Evolutionary conservation across 306 rosid species (phyloP), one percentile per base, ranked within the genome.

Genomic region (Glycine tomentella): DNA sequence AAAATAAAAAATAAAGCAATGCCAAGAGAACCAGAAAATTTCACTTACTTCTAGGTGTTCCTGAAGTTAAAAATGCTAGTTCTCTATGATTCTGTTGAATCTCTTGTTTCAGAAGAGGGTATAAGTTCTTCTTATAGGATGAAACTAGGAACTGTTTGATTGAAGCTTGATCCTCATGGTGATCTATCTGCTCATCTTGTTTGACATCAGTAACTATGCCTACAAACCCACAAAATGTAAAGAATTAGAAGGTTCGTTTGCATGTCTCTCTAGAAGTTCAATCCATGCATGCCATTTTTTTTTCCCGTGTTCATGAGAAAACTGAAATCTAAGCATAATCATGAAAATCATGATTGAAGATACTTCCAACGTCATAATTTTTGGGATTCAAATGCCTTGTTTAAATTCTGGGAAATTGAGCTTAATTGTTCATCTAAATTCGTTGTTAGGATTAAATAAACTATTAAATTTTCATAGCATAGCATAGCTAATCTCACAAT

Each of bases 51-150:
- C 86, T 84, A 10, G 79, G 77, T 56, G 64, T 80, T 83, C 70
- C 81, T 45, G 85, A 45, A 15, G 83, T 44, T 8, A 81, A 36
- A 67, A 74, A 14, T 16, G 49, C 44, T 42, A 82, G 67, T 76
- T 68, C 81, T 44, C 46, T 84, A 1, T 83, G 71, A 56, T 34
- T 84, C 79, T 48, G 56, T 2, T 86, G 86, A 83, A 93, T 86
- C 90, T 89, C 92, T 46, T 89, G 84, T 77, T 87, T 91, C 80
- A 93, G 72, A 48, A 79, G 78, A 46, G 97, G 96, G 83, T 89
- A 83, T 46, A 89, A 10, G 61, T 80, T 80, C 85, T 86, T 91
- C 75, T 70, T 93, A 80, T 83, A 91, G 13, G 92, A 88, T 69
- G 87, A 75, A n/a, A 91, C 72, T n/a, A 93, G 81, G 70, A 71